Conservation (phyloP, 169 alveolate species). For the Miamiensis avidus region DNA sequence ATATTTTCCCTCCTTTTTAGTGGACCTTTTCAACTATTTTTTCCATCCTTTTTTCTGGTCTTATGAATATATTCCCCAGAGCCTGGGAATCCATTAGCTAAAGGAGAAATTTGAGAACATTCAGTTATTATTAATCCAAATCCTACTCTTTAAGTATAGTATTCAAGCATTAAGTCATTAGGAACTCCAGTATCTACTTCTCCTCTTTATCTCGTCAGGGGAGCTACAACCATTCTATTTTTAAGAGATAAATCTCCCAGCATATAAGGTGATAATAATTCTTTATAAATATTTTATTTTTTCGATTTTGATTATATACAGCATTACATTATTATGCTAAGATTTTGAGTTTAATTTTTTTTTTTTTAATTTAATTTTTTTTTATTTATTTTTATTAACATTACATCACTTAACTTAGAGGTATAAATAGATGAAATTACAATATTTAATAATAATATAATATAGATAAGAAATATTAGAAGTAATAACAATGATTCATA, state of each 20-base stretch:
- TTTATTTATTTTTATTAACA: no score
- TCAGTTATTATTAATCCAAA: conserved; percentile 46
- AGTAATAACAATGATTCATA: no score
- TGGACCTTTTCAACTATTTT: conserved; percentile 49
- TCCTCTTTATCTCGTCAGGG: conserved; percentile 37
- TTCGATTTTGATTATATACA: no score
- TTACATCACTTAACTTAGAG: no score
- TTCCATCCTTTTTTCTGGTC: conserved; percentile 54
- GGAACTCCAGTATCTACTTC: conserved; percentile 17
- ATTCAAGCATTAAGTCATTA: conserved; percentile 32
- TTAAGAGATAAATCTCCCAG: conserved; percentile 16
- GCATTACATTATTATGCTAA: no score
- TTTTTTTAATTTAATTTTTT: no score
- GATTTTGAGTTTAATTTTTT: no score
- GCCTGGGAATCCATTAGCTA: conserved; percentile 40
- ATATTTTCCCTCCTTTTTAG: conserved; percentile 34
- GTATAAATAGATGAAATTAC: no score
- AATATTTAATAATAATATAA: no score
- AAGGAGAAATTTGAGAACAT: conserved; percentile 35
- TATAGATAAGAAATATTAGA: no score
- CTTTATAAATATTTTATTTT: no score
- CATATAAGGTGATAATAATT: not conserved
- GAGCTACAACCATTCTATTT: conserved; percentile 40
- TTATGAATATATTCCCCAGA: conserved; percentile 29
- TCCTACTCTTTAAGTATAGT: conserved; percentile 35